These are phyloP conservation scores for Quercus agrifolia DNA, from an alignment of 306 rosid species.

Conservation along the genomic window DNA sequence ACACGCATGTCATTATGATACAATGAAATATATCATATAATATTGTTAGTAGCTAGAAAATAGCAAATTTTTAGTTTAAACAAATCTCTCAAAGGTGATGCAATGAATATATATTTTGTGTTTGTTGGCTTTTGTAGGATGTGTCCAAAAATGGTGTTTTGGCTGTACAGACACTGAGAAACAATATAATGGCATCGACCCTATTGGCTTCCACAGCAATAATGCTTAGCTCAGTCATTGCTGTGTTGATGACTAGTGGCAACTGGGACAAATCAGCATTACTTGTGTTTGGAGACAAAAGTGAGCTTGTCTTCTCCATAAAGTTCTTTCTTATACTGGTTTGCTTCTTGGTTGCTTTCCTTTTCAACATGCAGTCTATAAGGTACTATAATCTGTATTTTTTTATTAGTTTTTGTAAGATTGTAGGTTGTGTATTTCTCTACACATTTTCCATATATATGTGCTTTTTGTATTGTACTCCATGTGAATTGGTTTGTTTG, in stretches of 20 bases:
- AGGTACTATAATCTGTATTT: constrained; percentile 25
- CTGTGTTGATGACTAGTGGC: constrained; percentile 55
- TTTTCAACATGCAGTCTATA: constrained; percentile 77
- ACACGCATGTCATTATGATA: background rate
- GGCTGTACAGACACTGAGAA: constrained; percentile 79
- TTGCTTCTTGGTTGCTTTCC: constrained; percentile 66
- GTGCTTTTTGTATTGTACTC: too few species aligned
- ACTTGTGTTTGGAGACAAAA: constrained; percentile 43
- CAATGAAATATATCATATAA: too few species aligned
- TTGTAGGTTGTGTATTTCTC: too few species aligned
- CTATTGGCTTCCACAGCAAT: constrained; percentile 89
- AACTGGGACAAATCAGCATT: background rate
- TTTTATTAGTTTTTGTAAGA: too few species aligned
- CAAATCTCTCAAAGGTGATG: too few species aligned
- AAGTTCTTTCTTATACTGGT: constrained; percentile 72
- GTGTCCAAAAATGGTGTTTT: constrained; percentile 65
- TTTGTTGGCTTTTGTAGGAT: constrained; percentile 34
- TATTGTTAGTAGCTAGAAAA: too few species aligned
- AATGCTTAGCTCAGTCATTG: constrained; percentile 75
- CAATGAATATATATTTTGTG: too few species aligned
- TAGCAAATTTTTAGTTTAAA: too few species aligned
- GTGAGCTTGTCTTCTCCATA: constrained; percentile 39
- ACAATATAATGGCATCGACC: constrained; percentile 94
- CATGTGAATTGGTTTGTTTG: too few species aligned
- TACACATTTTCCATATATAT: too few species aligned